Conservation (phyloP, 805 yeast genomes). For the Starmerella etchellsii region DNA sequence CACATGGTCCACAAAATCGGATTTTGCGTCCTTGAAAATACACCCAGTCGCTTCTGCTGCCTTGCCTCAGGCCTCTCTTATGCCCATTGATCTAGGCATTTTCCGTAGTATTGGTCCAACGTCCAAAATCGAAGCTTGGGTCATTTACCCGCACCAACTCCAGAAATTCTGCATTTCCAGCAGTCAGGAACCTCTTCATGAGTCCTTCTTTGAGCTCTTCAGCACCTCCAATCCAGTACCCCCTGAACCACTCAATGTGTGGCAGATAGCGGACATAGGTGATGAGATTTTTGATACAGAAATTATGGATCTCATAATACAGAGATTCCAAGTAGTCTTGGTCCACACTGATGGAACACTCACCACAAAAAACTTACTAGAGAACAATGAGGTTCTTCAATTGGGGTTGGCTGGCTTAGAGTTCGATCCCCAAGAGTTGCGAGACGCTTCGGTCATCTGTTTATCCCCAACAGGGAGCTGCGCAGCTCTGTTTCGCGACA, state of each 20-base stretch:
- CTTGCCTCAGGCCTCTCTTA: background rate
- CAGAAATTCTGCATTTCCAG: slow-evolving; percentile 6
- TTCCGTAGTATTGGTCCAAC: background rate
- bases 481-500: slow-evolving; percentile 5
- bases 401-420: slow-evolving; percentile 8
- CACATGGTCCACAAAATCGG: slow-evolving; percentile 5
- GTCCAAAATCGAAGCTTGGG: slow-evolving; percentile 1
- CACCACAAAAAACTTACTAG: slow-evolving; percentile 19
- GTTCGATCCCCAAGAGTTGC: slow-evolving; percentile 9
- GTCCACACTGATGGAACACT: slow-evolving; percentile 17
- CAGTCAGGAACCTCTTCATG: slow-evolving; percentile 13
- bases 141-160: slow-evolving; percentile 2
- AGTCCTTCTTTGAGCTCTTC: slow-evolving; percentile 18
- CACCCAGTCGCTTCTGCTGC: slow-evolving; percentile 2
- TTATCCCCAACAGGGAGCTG: slow-evolving; percentile 25
- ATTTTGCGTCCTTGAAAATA: slow-evolving; percentile 3
- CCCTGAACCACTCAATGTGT: background rate
- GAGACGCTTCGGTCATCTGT: slow-evolving; percentile 18
- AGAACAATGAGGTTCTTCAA: slow-evolving; percentile 9
- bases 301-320: slow-evolving; percentile 12
- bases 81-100: background rate
- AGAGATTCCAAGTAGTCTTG: slow-evolving; percentile 16
- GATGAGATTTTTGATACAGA: slow-evolving; percentile 1
- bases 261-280: slow-evolving; percentile 3
- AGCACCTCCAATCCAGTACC: slow-evolving; percentile 4